These are phyloP conservation scores for Lachancea sp. DNA, from an alignment of 805 yeast species.

Conservation along the genomic window DNA sequence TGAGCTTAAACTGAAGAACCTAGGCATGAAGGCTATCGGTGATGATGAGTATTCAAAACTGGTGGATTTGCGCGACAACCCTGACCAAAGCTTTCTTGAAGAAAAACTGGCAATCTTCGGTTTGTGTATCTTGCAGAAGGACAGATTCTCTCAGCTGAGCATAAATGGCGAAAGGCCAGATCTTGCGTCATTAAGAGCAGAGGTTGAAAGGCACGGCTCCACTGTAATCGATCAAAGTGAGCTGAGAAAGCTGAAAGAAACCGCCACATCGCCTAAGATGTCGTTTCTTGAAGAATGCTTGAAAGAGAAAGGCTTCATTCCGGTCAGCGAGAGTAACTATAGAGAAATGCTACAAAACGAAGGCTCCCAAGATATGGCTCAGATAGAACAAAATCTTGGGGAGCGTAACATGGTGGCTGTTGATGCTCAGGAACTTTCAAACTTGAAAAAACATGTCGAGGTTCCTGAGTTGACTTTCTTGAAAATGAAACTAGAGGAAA, in stretches of 20 bases:
- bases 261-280: background rate
- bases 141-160: background rate
- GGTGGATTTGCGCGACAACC: background rate
- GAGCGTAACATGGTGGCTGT: background rate
- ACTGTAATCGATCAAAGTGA: background rate
- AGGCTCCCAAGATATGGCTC: background rate
- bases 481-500: background rate
- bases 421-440: background rate
- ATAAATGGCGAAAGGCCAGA: background rate
- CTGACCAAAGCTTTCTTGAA: background rate
- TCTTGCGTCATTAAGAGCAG: background rate
- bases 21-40: background rate
- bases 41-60: background rate
- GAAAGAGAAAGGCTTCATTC: background rate
- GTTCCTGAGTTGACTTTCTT: background rate
- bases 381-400: background rate
- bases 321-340: background rate
- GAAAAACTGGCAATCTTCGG: background rate
- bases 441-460: background rate
- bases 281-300: background rate
- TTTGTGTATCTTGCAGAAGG: background rate
- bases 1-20: background rate
- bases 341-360: background rate
- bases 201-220: background rate
- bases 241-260: background rate